Conservation (phyloP, 768 basidiomycete genomes). For the Chiua virens region DNA sequence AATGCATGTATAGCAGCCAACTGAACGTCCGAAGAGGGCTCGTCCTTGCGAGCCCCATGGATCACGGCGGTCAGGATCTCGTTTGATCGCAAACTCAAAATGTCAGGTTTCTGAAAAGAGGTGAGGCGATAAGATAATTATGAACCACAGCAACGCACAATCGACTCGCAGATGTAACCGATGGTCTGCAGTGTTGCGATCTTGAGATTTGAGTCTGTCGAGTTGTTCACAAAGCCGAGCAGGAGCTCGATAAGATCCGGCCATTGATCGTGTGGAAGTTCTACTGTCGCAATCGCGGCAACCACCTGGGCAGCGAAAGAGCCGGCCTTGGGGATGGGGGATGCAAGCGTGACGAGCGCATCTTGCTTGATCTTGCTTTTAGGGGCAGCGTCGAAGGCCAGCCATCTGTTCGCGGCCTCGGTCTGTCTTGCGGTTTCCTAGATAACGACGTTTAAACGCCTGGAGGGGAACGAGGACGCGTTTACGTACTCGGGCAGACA, state of each 20-base stretch:
- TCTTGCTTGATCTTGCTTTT: slow-evolving; percentile 87
- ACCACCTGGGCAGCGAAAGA: slow-evolving; percentile 91
- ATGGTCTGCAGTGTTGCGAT: slow-evolving; percentile 92
- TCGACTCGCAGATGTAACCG: slow-evolving; percentile 95
- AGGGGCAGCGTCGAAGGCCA: slow-evolving; percentile 63
- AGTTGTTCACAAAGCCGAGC: slow-evolving; percentile 82
- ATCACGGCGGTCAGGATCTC: slow-evolving; percentile 98
- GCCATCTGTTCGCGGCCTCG: slow-evolving; percentile 80
- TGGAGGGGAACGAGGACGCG: slow-evolving; percentile 15
- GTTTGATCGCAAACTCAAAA: slow-evolving; percentile 85
- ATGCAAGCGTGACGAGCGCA: slow-evolving; percentile 79
- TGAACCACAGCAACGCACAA: slow-evolving; percentile 58
- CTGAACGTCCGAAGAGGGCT: slow-evolving; percentile 88
- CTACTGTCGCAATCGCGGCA: slow-evolving; percentile 90
- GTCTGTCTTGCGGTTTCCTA: slow-evolving; percentile 76
- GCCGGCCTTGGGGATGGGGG: slow-evolving; percentile 69
- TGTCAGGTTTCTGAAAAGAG: slow-evolving; percentile 78
- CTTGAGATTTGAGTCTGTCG: slow-evolving; percentile 66
- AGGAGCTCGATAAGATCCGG: slow-evolving; percentile 85
- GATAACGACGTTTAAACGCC: slow-evolving; percentile 20
- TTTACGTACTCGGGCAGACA: slow-evolving; percentile 81
- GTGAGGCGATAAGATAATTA: slow-evolving; percentile 8
- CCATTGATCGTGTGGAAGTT: slow-evolving; percentile 89
- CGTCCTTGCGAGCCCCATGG: slow-evolving; percentile 96
- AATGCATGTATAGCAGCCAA: slow-evolving; percentile 90